Evolutionary conservation across 768 basidiomycete species (phyloP), one percentile per base, ranked within the genome.

Genomic region (Calocybe cyanea): DNA sequence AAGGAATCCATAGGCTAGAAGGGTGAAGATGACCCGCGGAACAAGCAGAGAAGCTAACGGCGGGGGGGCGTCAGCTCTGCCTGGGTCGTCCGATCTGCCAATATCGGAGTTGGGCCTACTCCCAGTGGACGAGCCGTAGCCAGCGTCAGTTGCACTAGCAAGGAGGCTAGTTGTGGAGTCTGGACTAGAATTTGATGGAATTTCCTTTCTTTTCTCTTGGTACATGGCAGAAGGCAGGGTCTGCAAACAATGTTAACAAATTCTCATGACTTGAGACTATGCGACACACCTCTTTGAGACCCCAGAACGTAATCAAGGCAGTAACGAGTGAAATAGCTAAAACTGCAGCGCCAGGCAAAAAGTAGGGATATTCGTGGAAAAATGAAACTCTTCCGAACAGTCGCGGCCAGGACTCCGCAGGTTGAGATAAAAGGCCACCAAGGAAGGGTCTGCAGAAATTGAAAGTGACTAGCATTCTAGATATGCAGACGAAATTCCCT

Each of bases 401-500:
- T 1, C 46, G 37, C 21, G 64, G 63, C 59, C 67, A 66, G 41
- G 50, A 53, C n/a, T 54, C 56, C 14, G 56, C 63, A 9, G 67
- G 67, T 36, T 59, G 54, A 1, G 67, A 54, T 15, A 69, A 52
- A 7, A 57, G 10, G 19, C 67, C 67, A n/a, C 67, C 67, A 2
- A 67, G 14, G 19, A 79, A 66, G 11, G 86, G 85, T 1, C 85
- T 86, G 30, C 1, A 6, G 35, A 13, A 9, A 1, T 6, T 28
- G 25, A 28, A n/a, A 28, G 11, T 28, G 25, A 28, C 11, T 11
- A 28, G 25, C 25, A 11, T 5, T 6, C 11, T 28, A 11, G 11
- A 28, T 32, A 15, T 4, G 18, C 13, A 20, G 13, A 18, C n/a
- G 20, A 14, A 8, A 4, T 34, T 7, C 38, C 53, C 4, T 49